These are phyloP conservation scores for Zygosaccharomyces siamensis DNA, from an alignment of 805 yeast species.

Conservation along the genomic window DNA sequence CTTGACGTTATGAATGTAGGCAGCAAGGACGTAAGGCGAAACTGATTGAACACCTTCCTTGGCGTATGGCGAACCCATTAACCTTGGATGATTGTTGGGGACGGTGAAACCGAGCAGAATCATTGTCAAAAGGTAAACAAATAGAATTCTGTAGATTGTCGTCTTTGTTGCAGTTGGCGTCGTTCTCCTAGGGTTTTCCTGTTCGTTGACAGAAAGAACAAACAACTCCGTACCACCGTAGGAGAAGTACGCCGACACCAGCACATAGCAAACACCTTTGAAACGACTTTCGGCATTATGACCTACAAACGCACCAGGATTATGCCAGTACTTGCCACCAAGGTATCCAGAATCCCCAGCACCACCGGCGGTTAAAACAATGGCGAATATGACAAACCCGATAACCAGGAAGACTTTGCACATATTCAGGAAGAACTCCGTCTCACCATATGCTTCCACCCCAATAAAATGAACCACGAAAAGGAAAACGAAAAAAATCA, in stretches of 20 bases:
- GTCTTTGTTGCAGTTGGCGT: slow-evolving; percentile 63
- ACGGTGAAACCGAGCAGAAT: slow-evolving; percentile 55
- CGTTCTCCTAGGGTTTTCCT: slow-evolving; percentile 52
- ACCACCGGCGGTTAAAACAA: slow-evolving; percentile 56
- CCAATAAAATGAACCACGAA: slow-evolving; percentile 52
- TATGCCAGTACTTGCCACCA: slow-evolving; percentile 55
- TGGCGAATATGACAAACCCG: slow-evolving; percentile 54
- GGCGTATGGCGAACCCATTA: slow-evolving; percentile 39
- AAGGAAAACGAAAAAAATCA: slow-evolving; percentile 49
- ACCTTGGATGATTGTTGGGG: slow-evolving; percentile 49
- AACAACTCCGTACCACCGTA: slow-evolving; percentile 64
- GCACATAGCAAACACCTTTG: slow-evolving; percentile 61
- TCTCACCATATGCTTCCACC: slow-evolving; percentile 65
- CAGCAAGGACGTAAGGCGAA: slow-evolving; percentile 75
- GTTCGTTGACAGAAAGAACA: slow-evolving; percentile 65
- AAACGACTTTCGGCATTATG: slow-evolving; percentile 37
- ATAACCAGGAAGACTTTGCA: slow-evolving; percentile 53
- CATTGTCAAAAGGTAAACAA: slow-evolving; percentile 53
- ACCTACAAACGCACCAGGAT: slow-evolving; percentile 47
- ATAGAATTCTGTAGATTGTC: slow-evolving; percentile 57
- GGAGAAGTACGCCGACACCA: slow-evolving; percentile 59
- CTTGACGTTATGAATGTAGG: slow-evolving; percentile 53
- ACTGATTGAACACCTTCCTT: slow-evolving; percentile 50
- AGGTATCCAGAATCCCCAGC: slow-evolving; percentile 50
- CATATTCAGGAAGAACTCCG: slow-evolving; percentile 53